Base-by-base conservation (phyloP, 2,329 filamentous ascomycete species). In the Didymella lethalis region DNA sequence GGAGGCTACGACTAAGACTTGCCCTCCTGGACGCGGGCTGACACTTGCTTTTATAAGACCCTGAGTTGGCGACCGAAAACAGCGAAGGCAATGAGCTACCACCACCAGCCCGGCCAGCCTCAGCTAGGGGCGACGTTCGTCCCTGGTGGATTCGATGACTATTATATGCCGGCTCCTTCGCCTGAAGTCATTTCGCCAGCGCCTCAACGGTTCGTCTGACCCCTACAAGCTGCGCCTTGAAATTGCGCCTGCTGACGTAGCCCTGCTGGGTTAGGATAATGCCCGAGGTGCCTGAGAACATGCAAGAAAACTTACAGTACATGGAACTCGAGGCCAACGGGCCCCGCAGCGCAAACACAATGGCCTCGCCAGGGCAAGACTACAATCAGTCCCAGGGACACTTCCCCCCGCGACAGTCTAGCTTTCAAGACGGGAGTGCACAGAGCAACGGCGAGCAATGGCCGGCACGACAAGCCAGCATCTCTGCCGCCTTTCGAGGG, bases 201-300 rank as follows among this genome's bases (percentile, higher is more conserved):
- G 69, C 89, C 89, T 63, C 88, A 91, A 80, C 85, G 88, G 88
- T 89, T 79, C 69, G 82, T 75, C 61, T 63, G 61, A 58, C 64
- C 60, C 65, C 58, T 62, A 56, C 53, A 59, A 54, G 57, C 56
- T 58, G 55, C 61, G 54, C 61, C 52, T 41, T 64, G 59, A 64
- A 62, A 68, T 69, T 70, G 64, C 64, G 62, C 56, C 52, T 68
- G 73, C 74, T 74, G 71, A 75, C 71, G 63, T 70, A 65, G 54
- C 57, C 40, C 41, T 53, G 36, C 55, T 54, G 61, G 56, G 57
- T 75, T 78, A 96, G 92, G 82, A 88, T 96, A 73, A 97, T 94
- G 88, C 91, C 92, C 76, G 93, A 97, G 84, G 93, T 97, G 66
- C 92, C 94, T 68, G 91, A 94, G 79, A 94, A 97, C 80, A 97